A percentile compares a stretch with the other conserved stretches of the same genome.
These are phyloP conservation scores for Fibroporia radiculosa DNA, from an alignment of 768 basidiomycete genomes.

Conservation along the genomic window DNA sequence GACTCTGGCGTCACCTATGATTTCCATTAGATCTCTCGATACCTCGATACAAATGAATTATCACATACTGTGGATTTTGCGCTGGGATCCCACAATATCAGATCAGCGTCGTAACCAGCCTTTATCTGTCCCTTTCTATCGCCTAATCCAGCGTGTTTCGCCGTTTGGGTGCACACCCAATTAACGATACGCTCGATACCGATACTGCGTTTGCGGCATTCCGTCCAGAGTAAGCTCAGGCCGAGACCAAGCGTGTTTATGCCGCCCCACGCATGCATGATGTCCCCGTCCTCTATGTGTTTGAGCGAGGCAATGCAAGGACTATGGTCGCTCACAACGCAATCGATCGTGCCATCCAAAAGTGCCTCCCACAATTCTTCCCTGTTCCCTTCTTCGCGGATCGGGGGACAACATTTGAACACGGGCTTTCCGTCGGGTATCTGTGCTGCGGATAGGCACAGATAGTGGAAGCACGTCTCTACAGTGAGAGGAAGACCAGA, in stretches of 20 bases:
- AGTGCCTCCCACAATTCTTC: conserved; percentile 78
- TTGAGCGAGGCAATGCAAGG: conserved; percentile 84
- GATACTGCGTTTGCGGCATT: conserved; percentile 54
- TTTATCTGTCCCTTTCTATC: conserved; percentile 63
- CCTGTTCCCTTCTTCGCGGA: conserved; percentile 67
- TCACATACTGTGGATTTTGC: conserved; percentile 33
- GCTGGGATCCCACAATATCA: conserved; percentile 75
- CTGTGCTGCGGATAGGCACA: conserved; percentile 63
- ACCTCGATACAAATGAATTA: neutral
- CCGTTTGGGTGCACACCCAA: conserved; percentile 74
- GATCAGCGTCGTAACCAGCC: conserved; percentile 78
- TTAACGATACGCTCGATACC: conserved; percentile 52
- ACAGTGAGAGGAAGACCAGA: conserved; percentile 71
- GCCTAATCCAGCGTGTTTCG: conserved; percentile 70
- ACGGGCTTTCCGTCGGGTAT: conserved; percentile 75
- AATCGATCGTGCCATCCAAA: conserved; percentile 78
- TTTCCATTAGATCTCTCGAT: too few relatives aligned
- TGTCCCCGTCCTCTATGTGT: conserved; percentile 63
- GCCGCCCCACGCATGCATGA: conserved; percentile 93
- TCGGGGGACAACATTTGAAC: conserved; percentile 96
- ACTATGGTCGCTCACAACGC: conserved; percentile 93
- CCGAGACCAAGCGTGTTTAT: conserved; percentile 90
- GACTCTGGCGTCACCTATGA: conserved; percentile 73
- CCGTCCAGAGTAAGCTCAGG: conserved; percentile 84
- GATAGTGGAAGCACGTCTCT: conserved; percentile 98